Conservation (phyloP, 1,284 basidiomycete species). For the Prillingera fragicola region DNA sequence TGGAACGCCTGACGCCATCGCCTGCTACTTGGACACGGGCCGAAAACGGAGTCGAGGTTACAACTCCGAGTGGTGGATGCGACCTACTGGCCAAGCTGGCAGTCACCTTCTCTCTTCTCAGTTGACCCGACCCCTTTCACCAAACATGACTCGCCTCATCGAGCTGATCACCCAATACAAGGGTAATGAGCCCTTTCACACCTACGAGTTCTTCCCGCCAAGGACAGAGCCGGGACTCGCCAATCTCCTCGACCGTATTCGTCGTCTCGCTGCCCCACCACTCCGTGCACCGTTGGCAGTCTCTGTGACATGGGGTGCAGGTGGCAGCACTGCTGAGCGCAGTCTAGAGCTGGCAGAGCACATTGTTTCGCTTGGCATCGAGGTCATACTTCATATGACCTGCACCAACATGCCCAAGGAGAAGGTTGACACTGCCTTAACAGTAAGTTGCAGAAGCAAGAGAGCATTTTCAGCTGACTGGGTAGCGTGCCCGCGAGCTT, state of each 20-base stretch:
- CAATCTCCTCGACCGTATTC: constrained; percentile 75
- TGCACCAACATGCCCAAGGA: constrained; percentile 95
- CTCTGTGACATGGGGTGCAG: constrained; percentile 93
- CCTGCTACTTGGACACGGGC: too few relatives aligned
- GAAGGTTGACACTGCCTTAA: constrained; percentile 75
- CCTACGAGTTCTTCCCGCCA: constrained; percentile 94
- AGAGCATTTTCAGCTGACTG: constrained; percentile 1
- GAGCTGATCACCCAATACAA: constrained; percentile 6
- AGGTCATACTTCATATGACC: constrained; percentile 88
- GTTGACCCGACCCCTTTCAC: not conserved
- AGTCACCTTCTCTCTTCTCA: not conserved
- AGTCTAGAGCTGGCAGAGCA: constrained; percentile 76
- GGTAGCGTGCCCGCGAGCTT: constrained; percentile 67
- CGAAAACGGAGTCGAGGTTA: too few relatives aligned
- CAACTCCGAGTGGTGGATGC: too few relatives aligned
- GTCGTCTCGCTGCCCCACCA: constrained; percentile 58
- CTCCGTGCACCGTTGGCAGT: constrained; percentile 61
- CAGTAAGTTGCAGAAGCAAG: constrained; percentile 52
- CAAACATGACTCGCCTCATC: constrained; percentile 16
- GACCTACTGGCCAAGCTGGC: too few relatives aligned
- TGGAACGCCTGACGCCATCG: too few relatives aligned
- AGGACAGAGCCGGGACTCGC: constrained; percentile 86
- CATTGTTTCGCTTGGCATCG: constrained; percentile 53
- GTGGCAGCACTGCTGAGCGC: constrained; percentile 84
- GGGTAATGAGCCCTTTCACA: constrained; percentile 69